Evolutionary conservation across 192 early-diverging fungal species (phyloP), one percentile per base, ranked within the genome.

Genomic region (Coemansia sp.): DNA sequence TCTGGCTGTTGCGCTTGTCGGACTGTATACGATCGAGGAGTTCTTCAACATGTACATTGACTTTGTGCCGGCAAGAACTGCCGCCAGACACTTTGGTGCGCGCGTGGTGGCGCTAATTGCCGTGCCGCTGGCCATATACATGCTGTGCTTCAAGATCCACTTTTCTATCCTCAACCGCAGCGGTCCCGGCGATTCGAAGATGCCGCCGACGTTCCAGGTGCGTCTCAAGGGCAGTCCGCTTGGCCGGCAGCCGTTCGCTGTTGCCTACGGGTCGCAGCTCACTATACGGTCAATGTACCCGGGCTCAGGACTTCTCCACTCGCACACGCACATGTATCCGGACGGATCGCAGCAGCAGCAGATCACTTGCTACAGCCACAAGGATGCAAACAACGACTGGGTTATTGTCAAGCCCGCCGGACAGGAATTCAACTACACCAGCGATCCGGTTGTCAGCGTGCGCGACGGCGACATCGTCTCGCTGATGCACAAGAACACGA

Each of bases 171-270:
- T 98, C 32, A 88, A 75, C 18, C 85, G 83, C 62, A 89, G 85
- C 73, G 96, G 96, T 0, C 90, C 95, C 19, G 96, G 96, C 41
- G 95, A 98, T 80, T 86, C 88, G 6, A 95, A 93, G 77, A 97
- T 97, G 95, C 90, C 86, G 46, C 85, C 93, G 2, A 79, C 80
- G 49, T 98, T 98, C 85, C 93, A 98, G 61, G 89, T 88, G 37
- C 88, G 88, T 8, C 86, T 98, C 7, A 61, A 76, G 8, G 94
- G 95, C 37, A 94, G 88, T 78, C 78, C 88, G 8, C 83, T 95
- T 72, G 73, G 62, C 58, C 32, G 56, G 40, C 63, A 61, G 66
- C 67, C 69, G 22, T 65, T 70, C 5, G 60, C 77, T 8, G 67
- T 73, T 26, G 66, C 52, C 41, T 65, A 67, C 59, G 64, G 52